Evolutionary conservation across 106 monocot species (phyloP).

Genomic region (Phalaenopsis equestris): DNA sequence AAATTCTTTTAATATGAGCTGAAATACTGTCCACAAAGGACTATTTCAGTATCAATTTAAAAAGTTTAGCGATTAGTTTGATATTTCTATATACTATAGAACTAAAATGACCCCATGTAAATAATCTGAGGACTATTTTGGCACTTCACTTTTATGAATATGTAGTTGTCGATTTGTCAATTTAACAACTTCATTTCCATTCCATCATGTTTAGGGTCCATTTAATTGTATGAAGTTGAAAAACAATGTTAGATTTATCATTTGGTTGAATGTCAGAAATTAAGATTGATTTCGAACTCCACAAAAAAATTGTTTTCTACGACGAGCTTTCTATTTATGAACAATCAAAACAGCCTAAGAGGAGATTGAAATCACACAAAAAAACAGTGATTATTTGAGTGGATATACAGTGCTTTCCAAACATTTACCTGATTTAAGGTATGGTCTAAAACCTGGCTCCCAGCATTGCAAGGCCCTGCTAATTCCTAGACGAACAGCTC

Average conservation of each 20-base stretch:
- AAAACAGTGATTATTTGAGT: neutral
- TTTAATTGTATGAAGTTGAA: neutral
- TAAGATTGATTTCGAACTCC: no score
- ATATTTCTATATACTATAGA: no score
- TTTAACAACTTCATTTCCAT: neutral
- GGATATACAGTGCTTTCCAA: neutral
- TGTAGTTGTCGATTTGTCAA: neutral
- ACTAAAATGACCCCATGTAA: no score
- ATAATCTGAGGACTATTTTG: no score
- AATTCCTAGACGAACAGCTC: constrained; percentile 89
- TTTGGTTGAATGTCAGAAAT: no score
- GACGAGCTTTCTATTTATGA: no score
- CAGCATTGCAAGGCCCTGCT: constrained; percentile 93
- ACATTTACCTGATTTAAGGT: constrained; percentile 78
- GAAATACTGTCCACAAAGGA: no score
- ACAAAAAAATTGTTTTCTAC: no score
- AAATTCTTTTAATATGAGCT: no score
- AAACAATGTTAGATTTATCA: no score
- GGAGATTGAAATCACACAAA: neutral
- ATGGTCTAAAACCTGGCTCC: constrained; percentile 74
- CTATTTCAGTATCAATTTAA: no score
- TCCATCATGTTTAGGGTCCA: neutral
- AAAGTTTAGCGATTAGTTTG: no score
- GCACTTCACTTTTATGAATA: neutral
- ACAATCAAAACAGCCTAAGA: neutral